phyloP scores from a whole-genome alignment of 1,139 yeast species.

The Yamadazyma mexicana region DNA sequence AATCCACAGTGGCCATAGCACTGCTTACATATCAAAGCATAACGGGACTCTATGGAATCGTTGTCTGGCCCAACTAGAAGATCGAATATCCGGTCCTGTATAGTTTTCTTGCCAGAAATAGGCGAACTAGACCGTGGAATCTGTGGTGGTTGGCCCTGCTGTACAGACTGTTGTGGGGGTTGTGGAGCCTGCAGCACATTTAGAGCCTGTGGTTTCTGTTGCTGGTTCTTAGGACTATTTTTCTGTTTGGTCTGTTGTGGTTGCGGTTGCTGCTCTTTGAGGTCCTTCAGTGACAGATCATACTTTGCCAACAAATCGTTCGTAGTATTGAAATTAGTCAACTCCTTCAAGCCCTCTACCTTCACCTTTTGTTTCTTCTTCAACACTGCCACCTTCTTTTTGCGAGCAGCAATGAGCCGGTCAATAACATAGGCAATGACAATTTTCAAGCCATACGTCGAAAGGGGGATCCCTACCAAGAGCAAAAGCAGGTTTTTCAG shows the following conservation, averaged over 20 bases:
- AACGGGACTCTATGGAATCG: constrained; percentile 60
- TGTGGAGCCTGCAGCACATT: not conserved
- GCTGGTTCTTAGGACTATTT: not conserved
- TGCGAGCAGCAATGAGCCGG: constrained; percentile 24
- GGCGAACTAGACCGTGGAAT: not conserved
- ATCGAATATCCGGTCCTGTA: constrained; percentile 50
- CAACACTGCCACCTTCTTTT: constrained; percentile 25
- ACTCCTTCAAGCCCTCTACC: constrained; percentile 72
- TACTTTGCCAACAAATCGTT: constrained; percentile 69
- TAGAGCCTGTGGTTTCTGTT: not conserved
- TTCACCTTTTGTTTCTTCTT: constrained; percentile 57
- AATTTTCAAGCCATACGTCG: constrained; percentile 21
- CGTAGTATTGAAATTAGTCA: constrained; percentile 78
- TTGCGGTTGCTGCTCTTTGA: not conserved
- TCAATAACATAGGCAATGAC: constrained; percentile 23
- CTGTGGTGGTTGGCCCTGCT: constrained; percentile 1
- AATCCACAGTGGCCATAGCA: constrained; percentile 78
- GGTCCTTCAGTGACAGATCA: constrained; percentile 29
- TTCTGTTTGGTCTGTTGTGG: not conserved
- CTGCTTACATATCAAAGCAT: constrained; percentile 68
- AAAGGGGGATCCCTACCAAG: constrained; percentile 31
- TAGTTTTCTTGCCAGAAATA: constrained; percentile 17
- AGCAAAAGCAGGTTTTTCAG: constrained; percentile 18
- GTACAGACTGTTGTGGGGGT: not conserved
- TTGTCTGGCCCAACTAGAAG: constrained; percentile 68